Percentiles rank a stretch among this genome's conserved stretches.
Conservation (phyloP, 257 asterid genomes). For the Petunia secreta region DNA sequence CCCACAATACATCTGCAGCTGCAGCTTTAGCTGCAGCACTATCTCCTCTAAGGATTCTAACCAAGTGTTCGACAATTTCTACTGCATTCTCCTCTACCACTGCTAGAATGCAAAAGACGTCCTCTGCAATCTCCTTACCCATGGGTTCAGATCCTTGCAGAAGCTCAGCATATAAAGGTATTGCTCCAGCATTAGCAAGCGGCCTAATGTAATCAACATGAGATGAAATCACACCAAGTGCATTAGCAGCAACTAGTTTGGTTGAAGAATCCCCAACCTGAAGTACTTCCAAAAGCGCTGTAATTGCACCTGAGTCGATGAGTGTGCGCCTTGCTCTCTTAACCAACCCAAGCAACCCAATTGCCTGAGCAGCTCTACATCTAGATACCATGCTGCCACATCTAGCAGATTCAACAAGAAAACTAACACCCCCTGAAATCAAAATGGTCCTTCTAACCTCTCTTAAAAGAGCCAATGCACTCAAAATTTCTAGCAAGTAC, state of each 20-base stretch:
- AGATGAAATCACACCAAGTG: slow-evolving; percentile 65
- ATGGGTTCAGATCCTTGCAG: slow-evolving; percentile 45
- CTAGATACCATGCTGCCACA: slow-evolving; percentile 60
- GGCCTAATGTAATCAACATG: slow-evolving; percentile 52
- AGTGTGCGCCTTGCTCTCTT: slow-evolving; percentile 49
- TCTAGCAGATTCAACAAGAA: slow-evolving; percentile 59
- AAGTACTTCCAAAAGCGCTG: slow-evolving; percentile 46
- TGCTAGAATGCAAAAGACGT: slow-evolving; percentile 60
- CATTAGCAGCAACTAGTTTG: slow-evolving; percentile 58
- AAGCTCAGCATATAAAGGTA: slow-evolving; percentile 52
- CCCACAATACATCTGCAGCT: slow-evolving; percentile 59
- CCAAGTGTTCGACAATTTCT: slow-evolving; percentile 49
- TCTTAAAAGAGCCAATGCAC: slow-evolving; percentile 58
- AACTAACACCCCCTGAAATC: slow-evolving; percentile 39
- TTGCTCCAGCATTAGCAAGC: slow-evolving; percentile 50
- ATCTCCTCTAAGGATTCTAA: slow-evolving; percentile 47
- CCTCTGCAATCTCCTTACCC: slow-evolving; percentile 61
- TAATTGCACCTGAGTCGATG: slow-evolving; percentile 48
- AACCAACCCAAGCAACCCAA: slow-evolving; percentile 59
- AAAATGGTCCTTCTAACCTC: slow-evolving; percentile 58
- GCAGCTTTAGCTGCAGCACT: slow-evolving; percentile 52
- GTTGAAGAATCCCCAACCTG: slow-evolving; percentile 45
- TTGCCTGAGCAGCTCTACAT: slow-evolving; percentile 69
- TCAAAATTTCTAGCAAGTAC: slow-evolving; percentile 56
- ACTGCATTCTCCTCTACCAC: slow-evolving; percentile 54